Evolutionary conservation across 1,284 basidiomycete species (phyloP).

Genomic region (Cutaneotrichosporon curvatum): DNA sequence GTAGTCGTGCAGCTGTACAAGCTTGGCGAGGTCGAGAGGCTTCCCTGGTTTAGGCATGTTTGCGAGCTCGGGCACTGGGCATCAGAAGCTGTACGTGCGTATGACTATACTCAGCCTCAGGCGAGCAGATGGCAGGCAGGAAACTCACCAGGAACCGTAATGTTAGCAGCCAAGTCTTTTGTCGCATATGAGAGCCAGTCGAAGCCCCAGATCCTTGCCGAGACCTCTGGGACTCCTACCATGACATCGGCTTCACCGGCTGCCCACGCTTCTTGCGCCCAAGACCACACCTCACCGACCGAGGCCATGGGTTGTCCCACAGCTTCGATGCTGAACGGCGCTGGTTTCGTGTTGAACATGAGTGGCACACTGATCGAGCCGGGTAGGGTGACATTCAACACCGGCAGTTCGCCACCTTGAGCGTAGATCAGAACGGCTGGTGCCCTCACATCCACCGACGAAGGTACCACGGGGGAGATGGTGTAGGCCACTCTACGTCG

Average conservation of each 20-base stretch:
- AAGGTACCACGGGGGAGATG: neutral
- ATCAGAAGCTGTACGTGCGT: conserved; percentile 9
- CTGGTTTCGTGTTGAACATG: conserved; percentile 24
- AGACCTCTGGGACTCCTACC: conserved; percentile 20
- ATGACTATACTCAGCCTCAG: conserved; percentile 16
- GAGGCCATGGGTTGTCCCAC: conserved; percentile 31
- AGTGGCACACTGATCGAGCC: conserved; percentile 25
- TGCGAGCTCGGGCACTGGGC: conserved; percentile 36
- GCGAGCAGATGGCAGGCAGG: neutral
- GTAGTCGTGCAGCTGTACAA: conserved; percentile 37
- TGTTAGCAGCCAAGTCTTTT: too few relatives aligned
- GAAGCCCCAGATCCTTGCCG: too few relatives aligned
- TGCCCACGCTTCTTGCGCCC: conserved; percentile 35
- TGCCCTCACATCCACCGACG: conserved; percentile 23
- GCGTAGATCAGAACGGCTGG: conserved; percentile 9
- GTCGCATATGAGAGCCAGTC: too few relatives aligned
- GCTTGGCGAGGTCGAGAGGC: conserved; percentile 32
- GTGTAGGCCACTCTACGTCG: too few relatives aligned
- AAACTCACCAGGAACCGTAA: too few relatives aligned
- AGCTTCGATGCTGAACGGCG: conserved; percentile 26
- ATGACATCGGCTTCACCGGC: conserved; percentile 25
- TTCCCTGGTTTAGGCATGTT: conserved; percentile 35
- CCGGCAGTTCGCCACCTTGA: conserved; percentile 8
- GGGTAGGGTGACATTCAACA: conserved; percentile 26
- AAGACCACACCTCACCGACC: conserved; percentile 30